phyloP scores from a whole-genome alignment of 139 green algal species.

The Trebouxia sp. region DNA sequence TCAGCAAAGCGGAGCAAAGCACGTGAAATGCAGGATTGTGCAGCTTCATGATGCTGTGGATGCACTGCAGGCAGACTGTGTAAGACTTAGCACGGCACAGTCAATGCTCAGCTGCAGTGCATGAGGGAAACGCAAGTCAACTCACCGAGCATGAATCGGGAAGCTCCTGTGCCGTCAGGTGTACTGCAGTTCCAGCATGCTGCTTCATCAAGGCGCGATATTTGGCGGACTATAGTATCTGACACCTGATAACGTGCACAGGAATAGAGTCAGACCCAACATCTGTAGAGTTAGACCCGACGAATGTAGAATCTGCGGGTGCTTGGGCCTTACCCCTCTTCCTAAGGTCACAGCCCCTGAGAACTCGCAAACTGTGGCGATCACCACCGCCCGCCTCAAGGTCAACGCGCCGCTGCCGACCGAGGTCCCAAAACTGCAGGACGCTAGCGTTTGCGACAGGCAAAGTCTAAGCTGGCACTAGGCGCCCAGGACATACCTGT shows the following conservation, averaged over 20 bases:
- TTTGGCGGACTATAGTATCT: slow-evolving; percentile 38
- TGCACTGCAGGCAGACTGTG: no score
- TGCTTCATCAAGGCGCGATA: slow-evolving; percentile 26
- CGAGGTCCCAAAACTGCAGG: slow-evolving; percentile 52
- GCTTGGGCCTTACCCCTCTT: not conserved
- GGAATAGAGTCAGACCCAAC: not conserved
- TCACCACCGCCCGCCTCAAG: slow-evolving; percentile 35
- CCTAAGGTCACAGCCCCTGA: slow-evolving; percentile 45
- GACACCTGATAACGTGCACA: slow-evolving; percentile 32
- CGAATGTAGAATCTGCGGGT: no score
- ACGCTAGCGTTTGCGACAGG: no score
- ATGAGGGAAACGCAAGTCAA: no score
- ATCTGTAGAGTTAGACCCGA: not conserved
- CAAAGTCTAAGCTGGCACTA: slow-evolving; percentile 43
- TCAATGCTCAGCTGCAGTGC: no score
- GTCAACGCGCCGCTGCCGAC: slow-evolving; percentile 48
- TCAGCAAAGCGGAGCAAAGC: no score
- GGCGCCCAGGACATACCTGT: not conserved
- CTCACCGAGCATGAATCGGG: slow-evolving; percentile 45
- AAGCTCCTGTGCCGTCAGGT: slow-evolving; percentile 32
- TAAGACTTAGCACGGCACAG: no score
- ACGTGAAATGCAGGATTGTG: no score
- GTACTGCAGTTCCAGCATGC: slow-evolving; percentile 37
- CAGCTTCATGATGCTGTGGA: no score
- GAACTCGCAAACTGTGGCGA: slow-evolving; percentile 45